Percentiles rank a stretch among this genome's conserved stretches.
phyloP scores from a whole-genome alignment of 257 asterid genomes.

The Gynochthodes officinalis region DNA sequence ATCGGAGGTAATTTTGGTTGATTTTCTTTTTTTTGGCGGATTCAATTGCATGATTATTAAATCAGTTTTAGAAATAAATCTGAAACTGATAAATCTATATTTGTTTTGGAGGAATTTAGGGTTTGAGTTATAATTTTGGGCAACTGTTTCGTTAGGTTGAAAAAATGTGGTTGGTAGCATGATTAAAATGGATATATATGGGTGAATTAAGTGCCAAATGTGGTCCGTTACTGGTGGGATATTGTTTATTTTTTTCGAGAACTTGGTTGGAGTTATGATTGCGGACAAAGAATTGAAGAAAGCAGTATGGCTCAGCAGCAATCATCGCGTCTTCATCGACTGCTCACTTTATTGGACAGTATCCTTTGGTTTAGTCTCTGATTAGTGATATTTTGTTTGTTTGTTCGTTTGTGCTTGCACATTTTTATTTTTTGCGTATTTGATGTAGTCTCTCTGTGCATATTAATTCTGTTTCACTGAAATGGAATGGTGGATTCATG shows the following conservation, averaged over 20 bases:
- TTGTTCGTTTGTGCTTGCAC: neutral
- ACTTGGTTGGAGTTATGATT: constrained; percentile 34
- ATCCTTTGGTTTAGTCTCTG: constrained; percentile 47
- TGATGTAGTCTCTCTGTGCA: neutral
- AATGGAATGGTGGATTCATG: neutral
- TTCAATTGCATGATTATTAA: neutral
- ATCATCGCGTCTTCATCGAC: constrained; percentile 90
- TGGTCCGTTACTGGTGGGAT: constrained; percentile 28
- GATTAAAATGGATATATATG: constrained; percentile 30
- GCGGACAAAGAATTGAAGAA: constrained; percentile 29
- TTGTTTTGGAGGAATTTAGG: neutral
- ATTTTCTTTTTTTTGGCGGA: neutral
- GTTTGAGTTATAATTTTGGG: neutral
- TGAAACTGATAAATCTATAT: neutral
- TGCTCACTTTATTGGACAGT: constrained; percentile 96
- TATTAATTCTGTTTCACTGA: neutral
- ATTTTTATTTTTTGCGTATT: neutral
- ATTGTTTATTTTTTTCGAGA: constrained; percentile 23
- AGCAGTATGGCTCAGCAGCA: constrained; percentile 83
- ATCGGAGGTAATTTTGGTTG: constrained; percentile 7
- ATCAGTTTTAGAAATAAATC: neutral
- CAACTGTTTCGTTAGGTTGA: constrained; percentile 1
- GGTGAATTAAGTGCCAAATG: constrained; percentile 25
- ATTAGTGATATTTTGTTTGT: neutral
- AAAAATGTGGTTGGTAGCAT: constrained; percentile 14